Evolutionary conservation across 2,329 filamentous ascomycete species (phyloP), one percentile per base, ranked within the genome.

Genomic region (Cytospora schulzeri): DNA sequence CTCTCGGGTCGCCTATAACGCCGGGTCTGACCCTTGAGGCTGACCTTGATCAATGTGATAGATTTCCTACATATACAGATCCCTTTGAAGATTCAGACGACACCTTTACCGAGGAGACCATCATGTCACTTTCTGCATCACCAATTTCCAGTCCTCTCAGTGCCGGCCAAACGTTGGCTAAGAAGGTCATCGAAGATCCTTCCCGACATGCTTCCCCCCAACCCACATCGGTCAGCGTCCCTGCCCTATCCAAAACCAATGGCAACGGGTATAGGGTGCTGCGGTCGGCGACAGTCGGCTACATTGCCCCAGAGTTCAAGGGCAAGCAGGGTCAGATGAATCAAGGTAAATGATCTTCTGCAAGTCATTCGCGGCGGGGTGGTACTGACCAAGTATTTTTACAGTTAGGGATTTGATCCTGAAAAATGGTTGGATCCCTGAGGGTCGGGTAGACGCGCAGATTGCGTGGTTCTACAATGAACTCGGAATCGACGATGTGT

Each of bases 381-480:
- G 64, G 62, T 57, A 35, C 24, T 57, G 52, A 41, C 62, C 71
- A 28, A 70, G 14, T 29, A 9, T 9, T 19, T 14, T 9, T 15
- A 28, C 68, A 92, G 93, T 97, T 75, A 93, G 92, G 87, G 88
- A 90, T 69, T 81, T 89, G 73, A 88, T 97, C 70, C 84, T 87
- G 73, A 85, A 89, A 69, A 91, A 89, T 73, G 91, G 89, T 66
- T 97, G 96, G 85, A 91, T 99, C 67, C 95, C 95, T 1, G 84
- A 86, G 64, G 83, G 90, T 60, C 91, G 96, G 69, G 85, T 97
- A 68, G 91, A 96, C 68, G 85, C 88, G 29, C 93, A 99, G 79
- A 91, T 93, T 59, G 85, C 87, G 66, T 99, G 95, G 94, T 99
- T 99, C 83, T 99, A 99, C 82, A 91, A 95, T 76, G 91, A 96